Percentiles rank a stretch among this genome's conserved stretches.
phyloP scores from a whole-genome alignment of 208 protist species.

The Trypanosoma brucei region DNA sequence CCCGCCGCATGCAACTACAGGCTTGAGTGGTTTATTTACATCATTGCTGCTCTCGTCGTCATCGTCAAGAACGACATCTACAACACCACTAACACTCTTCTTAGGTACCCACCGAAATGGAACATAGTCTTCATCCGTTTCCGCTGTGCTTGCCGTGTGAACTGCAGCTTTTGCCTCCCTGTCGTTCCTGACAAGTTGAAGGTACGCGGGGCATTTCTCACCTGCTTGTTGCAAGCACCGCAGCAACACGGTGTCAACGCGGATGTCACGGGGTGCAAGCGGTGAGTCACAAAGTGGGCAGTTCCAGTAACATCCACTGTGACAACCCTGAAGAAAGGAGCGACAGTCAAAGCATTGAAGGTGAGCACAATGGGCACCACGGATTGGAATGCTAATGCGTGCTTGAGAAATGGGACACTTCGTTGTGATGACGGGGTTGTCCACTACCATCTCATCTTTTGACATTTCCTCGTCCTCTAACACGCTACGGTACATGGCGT shows the following conservation, averaged over 20 bases:
- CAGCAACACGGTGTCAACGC: constrained; percentile 71
- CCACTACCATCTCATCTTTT: constrained; percentile 30
- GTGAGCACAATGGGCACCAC: constrained; percentile 55
- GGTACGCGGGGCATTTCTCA: constrained; percentile 13
- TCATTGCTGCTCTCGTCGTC: constrained; percentile 4
- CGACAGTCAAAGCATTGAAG: constrained; percentile 78
- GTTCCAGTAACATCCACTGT: constrained; percentile 81
- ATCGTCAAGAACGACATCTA: constrained; percentile 22
- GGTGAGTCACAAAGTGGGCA: constrained; percentile 73
- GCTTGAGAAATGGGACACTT: constrained; percentile 78
- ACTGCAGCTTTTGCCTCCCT: background rate
- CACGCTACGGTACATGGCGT: constrained; percentile 28
- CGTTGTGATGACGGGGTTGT: constrained; percentile 64
- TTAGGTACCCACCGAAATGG: constrained; percentile 18
- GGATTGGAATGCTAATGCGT: constrained; percentile 63
- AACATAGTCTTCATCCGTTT: background rate
- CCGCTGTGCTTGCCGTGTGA: constrained; percentile 1
- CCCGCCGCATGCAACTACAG: no score
- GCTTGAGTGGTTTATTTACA: no score
- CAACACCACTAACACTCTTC: background rate
- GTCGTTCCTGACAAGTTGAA: constrained; percentile 7
- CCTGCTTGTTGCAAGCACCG: constrained; percentile 28
- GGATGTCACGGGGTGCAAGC: constrained; percentile 43
- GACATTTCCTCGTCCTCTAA: constrained; percentile 55
- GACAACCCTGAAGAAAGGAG: constrained; percentile 54